phyloP scores from a whole-genome alignment of 176 grass and related monocot genomes.

The Oryza glumipatula region DNA sequence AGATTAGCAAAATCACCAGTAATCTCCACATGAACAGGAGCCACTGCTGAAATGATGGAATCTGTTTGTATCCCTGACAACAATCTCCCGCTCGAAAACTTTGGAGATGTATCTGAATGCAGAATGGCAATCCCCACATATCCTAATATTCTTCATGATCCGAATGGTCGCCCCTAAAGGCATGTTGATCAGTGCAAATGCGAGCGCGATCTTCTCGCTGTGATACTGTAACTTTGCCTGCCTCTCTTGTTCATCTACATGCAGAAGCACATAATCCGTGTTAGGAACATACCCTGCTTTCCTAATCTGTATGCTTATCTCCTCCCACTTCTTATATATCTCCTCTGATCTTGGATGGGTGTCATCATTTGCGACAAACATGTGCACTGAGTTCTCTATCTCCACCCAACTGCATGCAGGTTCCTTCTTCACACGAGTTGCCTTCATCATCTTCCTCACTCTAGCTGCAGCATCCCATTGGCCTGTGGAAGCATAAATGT shows the following conservation, averaged over 20 bases:
- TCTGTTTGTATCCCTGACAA: conserved; percentile 75
- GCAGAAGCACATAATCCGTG: conserved; percentile 55
- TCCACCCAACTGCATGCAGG: conserved; percentile 84
- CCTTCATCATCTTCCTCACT: conserved; percentile 77
- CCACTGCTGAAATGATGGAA: conserved; percentile 76
- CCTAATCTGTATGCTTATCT: conserved; percentile 59
- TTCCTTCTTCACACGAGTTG: conserved; percentile 68
- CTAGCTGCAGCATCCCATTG: conserved; percentile 67
- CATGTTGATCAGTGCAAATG: conserved; percentile 69
- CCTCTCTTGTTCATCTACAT: conserved; percentile 58
- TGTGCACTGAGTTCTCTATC: conserved; percentile 69
- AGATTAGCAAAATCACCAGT: conserved; percentile 57
- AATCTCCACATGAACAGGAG: conserved; percentile 77
- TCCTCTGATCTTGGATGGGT: conserved; percentile 54
- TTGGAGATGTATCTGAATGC: conserved; percentile 69
- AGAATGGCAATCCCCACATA: conserved; percentile 80
- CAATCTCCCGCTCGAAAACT: conserved; percentile 62
- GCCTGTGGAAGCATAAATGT: conserved; percentile 71
- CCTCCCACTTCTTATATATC: conserved; percentile 74
- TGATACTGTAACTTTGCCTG: conserved; percentile 69
- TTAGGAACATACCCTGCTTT: conserved; percentile 70
- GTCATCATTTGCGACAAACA: conserved; percentile 73
- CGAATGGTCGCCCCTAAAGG: conserved; percentile 59
- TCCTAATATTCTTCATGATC: conserved; percentile 87
- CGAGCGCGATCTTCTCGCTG: conserved; percentile 76